Base-by-base conservation (phyloP, 202 grass and related monocot species). In the Panicum virgatum region DNA sequence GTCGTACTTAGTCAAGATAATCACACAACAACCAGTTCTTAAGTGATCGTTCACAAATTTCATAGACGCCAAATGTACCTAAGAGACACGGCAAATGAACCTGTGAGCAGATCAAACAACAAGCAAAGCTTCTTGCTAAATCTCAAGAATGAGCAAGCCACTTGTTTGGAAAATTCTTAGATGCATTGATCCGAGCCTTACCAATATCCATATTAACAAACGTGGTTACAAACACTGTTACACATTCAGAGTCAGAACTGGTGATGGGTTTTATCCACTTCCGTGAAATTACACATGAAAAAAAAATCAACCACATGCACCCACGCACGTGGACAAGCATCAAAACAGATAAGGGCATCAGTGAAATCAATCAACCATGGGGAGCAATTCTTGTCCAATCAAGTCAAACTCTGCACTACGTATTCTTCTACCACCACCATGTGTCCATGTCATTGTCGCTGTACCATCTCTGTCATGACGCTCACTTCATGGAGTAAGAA, bases 351-450 rank as follows among this genome's bases (percentile, higher is more conserved):
- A 54, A 48, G 87, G 2, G 61, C 63, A 72, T 85, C 58, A 78
- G 66, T 48, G 77, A 56, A 48, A 75, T 69, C 65, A 64, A 80
- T 43, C 77, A 56, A 40, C 76, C 71, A 73, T 48, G 51, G 50
- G 82, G 22, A 80, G n/a, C 46, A 40, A 68, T 54, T 77, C 77
- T 64, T 84, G 72, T 73, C 83, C 73, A 59, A 73, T 60, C 48
- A 78, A 73, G 88, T 89, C 66, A 89, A 73, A 37, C 66, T 86
- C 66, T 82, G 72, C 65, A 71, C 70, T 80, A 84, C 5, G 50
- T 72, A 58, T 66, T 12, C 61, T 63, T 72, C 83, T 69, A 81
- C 65, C 34, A 36, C 48, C 34, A 23, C 58, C 40, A 72, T 70
- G 44, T 50, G 68, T 34, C 36, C 68, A 53, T 40, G 62, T 66